Evolutionary conservation across 345 rosid genomes (phyloP).

Genomic region (Hirschfeldia incana): DNA sequence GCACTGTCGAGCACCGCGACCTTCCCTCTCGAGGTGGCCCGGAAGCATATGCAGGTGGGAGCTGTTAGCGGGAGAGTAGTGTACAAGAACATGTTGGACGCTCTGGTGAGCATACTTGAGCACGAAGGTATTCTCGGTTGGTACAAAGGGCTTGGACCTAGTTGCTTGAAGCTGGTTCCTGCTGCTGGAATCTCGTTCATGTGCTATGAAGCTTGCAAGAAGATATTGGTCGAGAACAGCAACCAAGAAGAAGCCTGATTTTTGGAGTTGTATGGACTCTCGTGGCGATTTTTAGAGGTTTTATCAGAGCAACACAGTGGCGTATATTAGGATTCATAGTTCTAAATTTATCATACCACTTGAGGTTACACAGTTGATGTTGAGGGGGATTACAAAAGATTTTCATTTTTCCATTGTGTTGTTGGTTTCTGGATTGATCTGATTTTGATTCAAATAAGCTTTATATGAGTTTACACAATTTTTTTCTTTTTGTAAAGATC

Average conservation of each 20-base stretch:
- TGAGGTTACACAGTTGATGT: conserved; percentile 10
- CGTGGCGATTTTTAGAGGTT: conserved; percentile 13
- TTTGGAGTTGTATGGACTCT: not conserved
- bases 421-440: conserved; percentile 5
- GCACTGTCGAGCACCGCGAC: conserved; percentile 92
- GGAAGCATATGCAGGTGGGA: conserved; percentile 98
- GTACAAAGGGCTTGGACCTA: conserved; percentile 90
- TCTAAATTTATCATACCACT: conserved; percentile 16
- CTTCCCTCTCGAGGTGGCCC: conserved; percentile 94
- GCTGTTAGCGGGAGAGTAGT: conserved; percentile 86
- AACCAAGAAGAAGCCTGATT: conserved; percentile 53
- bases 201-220: conserved; percentile 97
- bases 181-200: conserved; percentile 99
- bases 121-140: conserved; percentile 78
- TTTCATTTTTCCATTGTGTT: not conserved
- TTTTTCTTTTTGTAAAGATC: not conserved
- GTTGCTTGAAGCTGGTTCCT: conserved; percentile 94
- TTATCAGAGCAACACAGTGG: conserved; percentile 6
- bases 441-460: conserved; percentile 18
- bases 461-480: conserved; percentile 8
- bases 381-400: conserved; percentile 11
- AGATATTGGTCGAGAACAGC: conserved; percentile 66
- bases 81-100: conserved; percentile 82
- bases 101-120: conserved; percentile 77
- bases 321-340: conserved; percentile 13